Evolutionary conservation across 2,329 filamentous ascomycete genomes (phyloP), one percentile per base, ranked within the genome.

Genomic region (Colletotrichum spinosum): DNA sequence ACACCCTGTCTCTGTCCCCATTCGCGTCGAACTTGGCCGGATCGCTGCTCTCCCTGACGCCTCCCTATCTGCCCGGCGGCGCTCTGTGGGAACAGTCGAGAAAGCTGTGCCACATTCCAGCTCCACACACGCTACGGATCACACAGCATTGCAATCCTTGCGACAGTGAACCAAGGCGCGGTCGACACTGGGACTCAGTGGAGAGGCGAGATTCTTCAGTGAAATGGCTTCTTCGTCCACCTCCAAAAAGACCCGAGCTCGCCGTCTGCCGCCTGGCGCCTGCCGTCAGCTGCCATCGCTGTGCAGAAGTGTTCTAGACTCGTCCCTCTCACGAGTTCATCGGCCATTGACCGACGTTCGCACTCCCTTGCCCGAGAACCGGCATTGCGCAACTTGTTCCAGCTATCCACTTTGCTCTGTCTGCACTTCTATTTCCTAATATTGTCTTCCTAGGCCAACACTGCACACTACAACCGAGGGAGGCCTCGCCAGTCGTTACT

Each of bases 321-420:
- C 59, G 58, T 49, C 59, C 37, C 54, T 64, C 56, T 62, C 52
- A 41, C 39, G 62, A 57, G 52, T 65, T 52, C 52, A 56, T 55
- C 58, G 41, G 45, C 37, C 37, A 15, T 25, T 63, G 48, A 38
- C 55, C 55, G 54, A 50, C 41, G 37, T 35, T 34, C 42, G 17
- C 33, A 53, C 39, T 49, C 38, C 42, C 55, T 49, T 34, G 33
- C 49, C 55, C 55, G 56, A 62, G 35, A 52, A 48, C 17, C 52
- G 25, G 39, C 57, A 59, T 39, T 53, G 38, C 35, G 52, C 50
- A 38, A n/a, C 50, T 48, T 51, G 33, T 51, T 25, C 61, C 35
- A 38, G 34, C 35, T 12, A 38, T 41, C 35, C 54, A 48, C 25
- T 35, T 11, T 11, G 7, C 7, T 46, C 9, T 46, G n/a, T 15